A percentile compares a stretch with the other conserved stretches of the same genome.
These are phyloP conservation scores for Naganishia friedmannii DNA, from an alignment of 768 basidiomycete genomes.

Conservation along the genomic window DNA sequence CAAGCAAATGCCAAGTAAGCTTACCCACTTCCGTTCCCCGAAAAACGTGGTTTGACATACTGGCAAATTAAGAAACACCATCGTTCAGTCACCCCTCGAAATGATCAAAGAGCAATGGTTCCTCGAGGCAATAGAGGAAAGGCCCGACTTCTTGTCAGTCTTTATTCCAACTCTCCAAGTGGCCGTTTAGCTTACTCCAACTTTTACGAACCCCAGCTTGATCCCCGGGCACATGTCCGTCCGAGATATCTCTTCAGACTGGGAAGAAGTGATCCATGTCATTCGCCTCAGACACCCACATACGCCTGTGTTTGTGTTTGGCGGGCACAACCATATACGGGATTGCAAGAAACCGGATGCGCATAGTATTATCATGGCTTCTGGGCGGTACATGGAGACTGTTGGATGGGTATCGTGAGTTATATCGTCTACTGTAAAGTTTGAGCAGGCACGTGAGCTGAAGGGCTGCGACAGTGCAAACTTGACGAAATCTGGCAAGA, in stretches of 20 bases:
- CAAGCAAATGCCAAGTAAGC: slow-evolving; percentile 56
- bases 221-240: slow-evolving; percentile 76
- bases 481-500: slow-evolving; percentile 36
- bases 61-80: slow-evolving; percentile 58
- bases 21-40: not conserved
- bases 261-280: slow-evolving; percentile 70
- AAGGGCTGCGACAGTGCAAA: slow-evolving; percentile 14
- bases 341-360: slow-evolving; percentile 73
- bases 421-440: not conserved
- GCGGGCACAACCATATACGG: slow-evolving; percentile 76
- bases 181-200: not conserved
- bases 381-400: slow-evolving; percentile 84
- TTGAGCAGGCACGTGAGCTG: slow-evolving; percentile 23
- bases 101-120: slow-evolving; percentile 87
- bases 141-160: slow-evolving; percentile 69
- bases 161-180: no score
- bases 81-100: slow-evolving; percentile 67
- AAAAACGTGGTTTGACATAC: slow-evolving; percentile 2
- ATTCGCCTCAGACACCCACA: slow-evolving; percentile 68
- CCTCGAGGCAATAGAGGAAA: slow-evolving; percentile 68
- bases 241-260: slow-evolving; percentile 58
- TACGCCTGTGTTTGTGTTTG: slow-evolving; percentile 81
- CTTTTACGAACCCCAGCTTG: slow-evolving; percentile 33
- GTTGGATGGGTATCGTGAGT: slow-evolving; percentile 60
- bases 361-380: slow-evolving; percentile 60